phyloP scores from a whole-genome alignment of 2,329 filamentous ascomycete genomes.

The Madurella fahalii region DNA sequence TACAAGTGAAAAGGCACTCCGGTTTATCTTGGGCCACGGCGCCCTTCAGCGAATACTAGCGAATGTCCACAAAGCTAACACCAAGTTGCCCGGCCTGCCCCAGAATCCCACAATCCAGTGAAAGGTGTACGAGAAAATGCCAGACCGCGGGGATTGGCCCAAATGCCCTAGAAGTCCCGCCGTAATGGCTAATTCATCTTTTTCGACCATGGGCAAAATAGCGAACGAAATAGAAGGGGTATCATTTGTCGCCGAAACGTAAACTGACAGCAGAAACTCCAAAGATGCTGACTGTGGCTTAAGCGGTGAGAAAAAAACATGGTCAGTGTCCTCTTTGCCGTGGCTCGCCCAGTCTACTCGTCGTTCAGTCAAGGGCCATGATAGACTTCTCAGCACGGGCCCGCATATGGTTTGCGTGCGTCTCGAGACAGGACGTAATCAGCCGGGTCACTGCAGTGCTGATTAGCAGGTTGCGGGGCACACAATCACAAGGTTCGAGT shows the following conservation, averaged over 20 bases:
- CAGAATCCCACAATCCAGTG: neutral
- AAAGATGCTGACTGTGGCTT: neutral
- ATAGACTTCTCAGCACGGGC: slow-evolving; percentile 51
- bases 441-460: slow-evolving; percentile 44
- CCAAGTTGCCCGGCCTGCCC: neutral
- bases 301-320: neutral
- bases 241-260: slow-evolving; percentile 5
- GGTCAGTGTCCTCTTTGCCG: neutral
- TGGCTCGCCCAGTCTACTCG: neutral
- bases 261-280: neutral
- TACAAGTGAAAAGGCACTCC: neutral
- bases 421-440: slow-evolving; percentile 53
- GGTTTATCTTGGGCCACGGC: neutral
- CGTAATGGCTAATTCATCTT: neutral
- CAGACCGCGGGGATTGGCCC: neutral
- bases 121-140: neutral
- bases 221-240: slow-evolving; percentile 5
- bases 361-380: slow-evolving; percentile 36
- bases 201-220: neutral
- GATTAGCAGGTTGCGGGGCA: slow-evolving; percentile 14
- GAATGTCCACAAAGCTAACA: neutral
- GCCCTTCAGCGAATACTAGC: neutral
- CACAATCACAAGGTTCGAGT: neutral
- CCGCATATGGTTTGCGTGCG: slow-evolving; percentile 50
- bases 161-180: neutral